Conservation (phyloP, 2,329 filamentous ascomycete species). For the Phialophora chinensis region DNA sequence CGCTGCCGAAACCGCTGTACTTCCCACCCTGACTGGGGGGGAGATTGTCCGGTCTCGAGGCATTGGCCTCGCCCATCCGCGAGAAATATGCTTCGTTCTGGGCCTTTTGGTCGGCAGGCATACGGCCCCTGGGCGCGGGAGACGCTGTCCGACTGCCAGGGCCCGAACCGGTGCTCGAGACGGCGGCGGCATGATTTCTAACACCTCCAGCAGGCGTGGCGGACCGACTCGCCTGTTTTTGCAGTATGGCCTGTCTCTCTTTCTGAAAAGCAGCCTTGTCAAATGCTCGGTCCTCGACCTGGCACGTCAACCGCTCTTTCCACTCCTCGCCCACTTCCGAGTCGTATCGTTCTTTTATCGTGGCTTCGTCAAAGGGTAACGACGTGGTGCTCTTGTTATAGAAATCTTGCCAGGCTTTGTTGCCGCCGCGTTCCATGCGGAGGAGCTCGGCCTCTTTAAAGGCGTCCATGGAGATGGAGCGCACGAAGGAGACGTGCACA, state of each 20-base stretch:
- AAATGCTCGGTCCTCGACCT: slow-evolving; percentile 87
- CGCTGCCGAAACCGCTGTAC: slow-evolving; percentile 87
- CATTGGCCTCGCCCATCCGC: slow-evolving; percentile 81
- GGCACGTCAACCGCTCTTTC: slow-evolving; percentile 86
- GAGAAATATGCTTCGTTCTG: slow-evolving; percentile 91
- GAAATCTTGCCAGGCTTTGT: slow-evolving; percentile 83
- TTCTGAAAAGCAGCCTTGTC: slow-evolving; percentile 70
- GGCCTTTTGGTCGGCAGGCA: slow-evolving; percentile 61
- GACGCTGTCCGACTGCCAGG: slow-evolving; percentile 39
- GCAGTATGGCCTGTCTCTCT: slow-evolving; percentile 46
- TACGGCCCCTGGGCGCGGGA: slow-evolving; percentile 38
- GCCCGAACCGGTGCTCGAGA: slow-evolving; percentile 37
- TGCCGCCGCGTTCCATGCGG: slow-evolving; percentile 91
- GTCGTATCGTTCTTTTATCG: slow-evolving; percentile 88
- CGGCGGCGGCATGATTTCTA: slow-evolving; percentile 36
- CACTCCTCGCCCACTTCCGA: slow-evolving; percentile 91
- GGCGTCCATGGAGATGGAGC: slow-evolving; percentile 97
- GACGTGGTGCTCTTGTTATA: slow-evolving; percentile 76
- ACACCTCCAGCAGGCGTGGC: slow-evolving; percentile 48
- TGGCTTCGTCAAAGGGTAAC: slow-evolving; percentile 81
- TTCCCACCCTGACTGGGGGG: slow-evolving; percentile 92
- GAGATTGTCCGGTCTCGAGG: slow-evolving; percentile 72
- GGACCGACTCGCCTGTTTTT: slow-evolving; percentile 44
- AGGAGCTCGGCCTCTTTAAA: slow-evolving; percentile 93
- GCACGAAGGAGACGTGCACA: slow-evolving; percentile 97